Evolutionary conservation across 23 red algal species (phyloP).

Genomic region (Rhodosorus marinus): DNA sequence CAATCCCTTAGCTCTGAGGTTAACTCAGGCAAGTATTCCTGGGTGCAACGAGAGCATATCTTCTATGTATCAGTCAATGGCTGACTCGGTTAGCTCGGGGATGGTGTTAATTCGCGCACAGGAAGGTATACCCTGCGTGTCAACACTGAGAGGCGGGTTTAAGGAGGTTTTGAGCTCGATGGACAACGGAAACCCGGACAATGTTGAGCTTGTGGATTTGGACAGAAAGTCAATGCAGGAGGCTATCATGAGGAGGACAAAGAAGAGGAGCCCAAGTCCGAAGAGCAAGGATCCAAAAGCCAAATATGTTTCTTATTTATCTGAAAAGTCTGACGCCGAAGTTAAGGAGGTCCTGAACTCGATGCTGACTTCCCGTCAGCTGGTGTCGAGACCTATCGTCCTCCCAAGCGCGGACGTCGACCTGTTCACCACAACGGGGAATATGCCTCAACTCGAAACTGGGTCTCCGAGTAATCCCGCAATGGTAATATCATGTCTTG

Average conservation of each 20-base stretch:
- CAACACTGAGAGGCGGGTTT: slow-evolving; percentile 65
- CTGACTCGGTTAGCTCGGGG: too few relatives aligned
- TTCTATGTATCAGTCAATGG: too few relatives aligned
- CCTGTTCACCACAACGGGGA: too few relatives aligned
- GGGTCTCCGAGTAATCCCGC: too few relatives aligned
- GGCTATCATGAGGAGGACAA: slow-evolving; percentile 1
- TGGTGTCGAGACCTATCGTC: too few relatives aligned
- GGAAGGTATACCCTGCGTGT: slow-evolving; percentile 55
- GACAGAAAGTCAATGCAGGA: slow-evolving; percentile 35
- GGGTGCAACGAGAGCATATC: too few relatives aligned
- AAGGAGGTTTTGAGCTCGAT: slow-evolving; percentile 13
- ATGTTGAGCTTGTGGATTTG: slow-evolving; percentile 5
- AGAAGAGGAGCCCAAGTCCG: neutral
- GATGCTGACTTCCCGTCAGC: too few relatives aligned
- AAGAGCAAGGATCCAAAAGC: neutral
- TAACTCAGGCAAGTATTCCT: slow-evolving; percentile 44
- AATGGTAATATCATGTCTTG: too few relatives aligned
- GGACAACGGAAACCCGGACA: slow-evolving; percentile 12
- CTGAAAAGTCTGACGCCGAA: neutral
- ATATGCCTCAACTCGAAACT: too few relatives aligned
- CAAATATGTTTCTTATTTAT: neutral
- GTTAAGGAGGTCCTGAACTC: neutral
- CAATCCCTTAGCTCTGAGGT: slow-evolving; percentile 43
- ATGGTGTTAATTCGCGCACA: too few relatives aligned
- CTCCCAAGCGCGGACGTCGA: too few relatives aligned